Percentiles rank a stretch among this genome's conserved stretches.
phyloP scores from a whole-genome alignment of 2,329 filamentous ascomycete species.

The Colletotrichum sp. region DNA sequence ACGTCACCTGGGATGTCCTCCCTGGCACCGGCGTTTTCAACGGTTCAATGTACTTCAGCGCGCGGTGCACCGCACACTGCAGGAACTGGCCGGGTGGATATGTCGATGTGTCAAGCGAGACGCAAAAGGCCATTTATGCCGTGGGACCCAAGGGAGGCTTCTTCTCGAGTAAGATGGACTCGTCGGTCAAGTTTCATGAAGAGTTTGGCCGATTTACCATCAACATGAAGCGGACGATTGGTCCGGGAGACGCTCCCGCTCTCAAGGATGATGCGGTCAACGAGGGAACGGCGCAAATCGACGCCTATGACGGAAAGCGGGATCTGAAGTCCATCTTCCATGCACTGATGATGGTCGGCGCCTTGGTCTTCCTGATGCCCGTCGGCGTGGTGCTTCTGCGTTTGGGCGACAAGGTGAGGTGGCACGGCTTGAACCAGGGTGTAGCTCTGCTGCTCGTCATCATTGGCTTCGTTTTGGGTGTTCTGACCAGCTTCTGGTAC shows the following conservation, averaged over 20 bases:
- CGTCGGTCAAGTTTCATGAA: conserved; percentile 55
- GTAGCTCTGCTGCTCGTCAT: conserved; percentile 54
- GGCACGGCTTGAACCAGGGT: conserved; percentile 60
- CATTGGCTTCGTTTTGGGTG: conserved; percentile 55
- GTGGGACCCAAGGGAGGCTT: conserved; percentile 53
- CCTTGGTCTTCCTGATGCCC: conserved; percentile 61
- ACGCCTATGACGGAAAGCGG: conserved; percentile 28
- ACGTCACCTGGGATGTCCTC: conserved; percentile 49
- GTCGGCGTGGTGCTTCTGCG: conserved; percentile 59
- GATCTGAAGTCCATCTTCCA: conserved; percentile 50
- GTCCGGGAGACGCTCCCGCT: conserved; percentile 44
- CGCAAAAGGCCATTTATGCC: conserved; percentile 60
- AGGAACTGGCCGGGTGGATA: conserved; percentile 54
- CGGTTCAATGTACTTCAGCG: conserved; percentile 53
- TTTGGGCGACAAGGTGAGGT: conserved; percentile 54
- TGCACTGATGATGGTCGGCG: conserved; percentile 59
- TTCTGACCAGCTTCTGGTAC: conserved; percentile 58
- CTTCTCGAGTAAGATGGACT: conserved; percentile 45
- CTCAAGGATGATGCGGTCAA: conserved; percentile 37
- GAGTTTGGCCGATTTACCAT: conserved; percentile 61
- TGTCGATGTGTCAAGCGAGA: conserved; percentile 54
- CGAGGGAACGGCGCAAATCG: conserved; percentile 38
- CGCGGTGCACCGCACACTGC: conserved; percentile 55
- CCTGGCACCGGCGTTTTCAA: conserved; percentile 52
- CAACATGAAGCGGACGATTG: conserved; percentile 58